phyloP scores from a whole-genome alignment of 805 yeast species.

The Phaffomyces antillensis region DNA sequence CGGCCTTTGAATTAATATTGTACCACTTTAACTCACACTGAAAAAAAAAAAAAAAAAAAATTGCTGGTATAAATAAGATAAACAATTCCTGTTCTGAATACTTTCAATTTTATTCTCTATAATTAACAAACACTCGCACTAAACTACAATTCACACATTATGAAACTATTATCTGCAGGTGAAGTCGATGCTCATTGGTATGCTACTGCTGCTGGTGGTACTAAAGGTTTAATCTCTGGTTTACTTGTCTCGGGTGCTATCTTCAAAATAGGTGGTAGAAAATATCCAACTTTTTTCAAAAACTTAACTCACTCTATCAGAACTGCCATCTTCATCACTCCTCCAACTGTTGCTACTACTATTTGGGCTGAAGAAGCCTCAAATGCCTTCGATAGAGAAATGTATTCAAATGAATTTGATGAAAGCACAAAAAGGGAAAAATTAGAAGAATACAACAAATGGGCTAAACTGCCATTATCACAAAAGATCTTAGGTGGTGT shows the following conservation, averaged over 20 bases:
- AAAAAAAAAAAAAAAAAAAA: no score
- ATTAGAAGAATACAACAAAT: conserved; percentile 41
- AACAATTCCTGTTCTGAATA: background rate
- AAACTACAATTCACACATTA: conserved; percentile 21
- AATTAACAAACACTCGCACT: background rate
- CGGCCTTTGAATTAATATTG: no score
- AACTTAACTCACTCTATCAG: conserved; percentile 48
- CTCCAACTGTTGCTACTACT: conserved; percentile 55
- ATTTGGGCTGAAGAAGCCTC: conserved; percentile 71
- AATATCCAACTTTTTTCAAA: conserved; percentile 36
- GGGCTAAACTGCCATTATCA: conserved; percentile 40
- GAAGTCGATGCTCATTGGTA: conserved; percentile 60
- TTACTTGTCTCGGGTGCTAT: conserved; percentile 46
- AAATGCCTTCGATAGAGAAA: conserved; percentile 50
- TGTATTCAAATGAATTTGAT: conserved; percentile 42
- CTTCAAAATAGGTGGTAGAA: conserved; percentile 42
- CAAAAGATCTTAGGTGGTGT: conserved; percentile 46
- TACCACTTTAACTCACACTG: no score
- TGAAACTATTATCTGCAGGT: conserved; percentile 63
- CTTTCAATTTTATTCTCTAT: background rate
- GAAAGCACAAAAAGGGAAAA: conserved; percentile 25
- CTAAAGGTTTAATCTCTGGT: conserved; percentile 55
- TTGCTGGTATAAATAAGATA: background rate
- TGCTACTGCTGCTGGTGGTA: conserved; percentile 53
- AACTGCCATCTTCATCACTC: conserved; percentile 61